Evolutionary conservation across 75 land plant species (phyloP).

Genomic region (Pinus taeda): DNA sequence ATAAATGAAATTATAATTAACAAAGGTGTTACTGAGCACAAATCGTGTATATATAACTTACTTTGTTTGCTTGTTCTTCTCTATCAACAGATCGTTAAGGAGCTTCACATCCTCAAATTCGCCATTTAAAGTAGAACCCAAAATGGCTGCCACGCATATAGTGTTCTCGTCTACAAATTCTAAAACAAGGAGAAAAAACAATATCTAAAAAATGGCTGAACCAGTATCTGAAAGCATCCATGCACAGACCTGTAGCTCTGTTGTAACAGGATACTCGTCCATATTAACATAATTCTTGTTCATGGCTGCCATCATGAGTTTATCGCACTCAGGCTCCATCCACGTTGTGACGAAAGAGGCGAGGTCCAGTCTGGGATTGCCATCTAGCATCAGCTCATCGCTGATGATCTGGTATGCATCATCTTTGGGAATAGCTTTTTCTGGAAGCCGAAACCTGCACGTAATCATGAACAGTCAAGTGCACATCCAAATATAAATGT

Average conservation of each 20-base stretch:
- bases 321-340: slow-evolving; percentile 78
- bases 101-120: slow-evolving; percentile 71
- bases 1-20: no score
- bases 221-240: slow-evolving; percentile 30
- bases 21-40: no score
- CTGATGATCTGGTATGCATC: slow-evolving; percentile 73
- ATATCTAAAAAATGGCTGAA: not conserved
- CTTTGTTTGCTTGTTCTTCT: slow-evolving; percentile 66
- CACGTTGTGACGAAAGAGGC: slow-evolving; percentile 82
- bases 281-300: slow-evolving; percentile 75
- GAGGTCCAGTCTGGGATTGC: slow-evolving; percentile 71
- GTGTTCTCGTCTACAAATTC: slow-evolving; percentile 62
- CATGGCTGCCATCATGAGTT: slow-evolving; percentile 45
- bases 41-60: slow-evolving; percentile 1
- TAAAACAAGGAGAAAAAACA: not conserved
- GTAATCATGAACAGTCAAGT: no score
- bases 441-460: slow-evolving; percentile 53
- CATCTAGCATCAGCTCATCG: slow-evolving; percentile 83
- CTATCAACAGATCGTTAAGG: slow-evolving; percentile 46
- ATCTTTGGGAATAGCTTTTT: slow-evolving; percentile 53
- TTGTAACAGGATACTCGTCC: slow-evolving; percentile 75
- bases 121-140: slow-evolving; percentile 68
- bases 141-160: slow-evolving; percentile 60
- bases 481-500: not conserved
- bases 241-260: slow-evolving; percentile 55